Base-by-base conservation (phyloP, 2,329 filamentous ascomycete genomes). In the Dactylonectria estremocensis region DNA sequence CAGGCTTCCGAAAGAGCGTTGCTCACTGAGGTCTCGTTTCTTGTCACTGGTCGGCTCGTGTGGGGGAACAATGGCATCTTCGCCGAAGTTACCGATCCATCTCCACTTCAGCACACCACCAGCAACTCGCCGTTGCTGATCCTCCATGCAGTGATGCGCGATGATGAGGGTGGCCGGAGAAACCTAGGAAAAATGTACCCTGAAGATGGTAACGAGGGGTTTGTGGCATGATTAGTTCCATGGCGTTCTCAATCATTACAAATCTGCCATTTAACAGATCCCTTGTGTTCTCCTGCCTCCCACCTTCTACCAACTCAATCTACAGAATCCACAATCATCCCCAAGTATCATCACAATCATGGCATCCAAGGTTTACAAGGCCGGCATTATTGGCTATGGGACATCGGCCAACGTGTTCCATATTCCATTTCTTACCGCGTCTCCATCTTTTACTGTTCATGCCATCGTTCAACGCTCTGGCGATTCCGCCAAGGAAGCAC, bases 61-160 rank as follows among this genome's bases (percentile, higher is more conserved):
- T 28, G 24, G 24, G 24, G 24, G n/a, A n/a, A 28, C 7, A 28
- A 28, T 28, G 57, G 46, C 31, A 52, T 50, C 57, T 3, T 50
- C 57, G 57, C 57, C 57, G 46, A 50, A 28, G 4, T 59, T 59
- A 45, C 57, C 45, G 57, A 60, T 22, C 13, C 16, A 40, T 37
- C 33, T 2, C 18, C 31, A 31, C 14, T 16, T 1, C 5, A 8
- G 10, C 31, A 5, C n/a, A 24, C 48, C 16, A 33, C 24, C 24
- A 50, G 48, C 24, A 31, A 24, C 14, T 9, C 24, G 8, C 8
- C 14, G 8, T 43, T n/a, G 40, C 40, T n/a, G 7, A 43, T 43
- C 16, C 40, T 43, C 40, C 16, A 43, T 43, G 40, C n/a, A 1
- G n/a, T n/a, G 11, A 16, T 16, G 14, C 53, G 18, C 16, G 20